Evolutionary conservation across 108 stramenopile species (phyloP), one percentile per base, ranked within the genome.

Genomic region (Nannochloropsis gaditana): DNA sequence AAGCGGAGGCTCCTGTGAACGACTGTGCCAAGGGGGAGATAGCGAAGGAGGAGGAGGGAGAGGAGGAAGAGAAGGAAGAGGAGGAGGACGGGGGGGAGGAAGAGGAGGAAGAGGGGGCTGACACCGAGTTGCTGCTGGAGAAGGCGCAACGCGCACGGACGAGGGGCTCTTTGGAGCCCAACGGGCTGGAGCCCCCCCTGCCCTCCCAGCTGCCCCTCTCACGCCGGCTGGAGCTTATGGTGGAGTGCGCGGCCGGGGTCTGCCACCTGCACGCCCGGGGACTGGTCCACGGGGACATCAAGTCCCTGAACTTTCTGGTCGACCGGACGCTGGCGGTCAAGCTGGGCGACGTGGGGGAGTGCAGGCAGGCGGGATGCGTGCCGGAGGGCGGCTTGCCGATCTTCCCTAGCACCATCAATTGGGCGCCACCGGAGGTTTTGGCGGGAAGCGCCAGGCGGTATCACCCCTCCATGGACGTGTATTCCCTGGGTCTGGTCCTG

Each of bases 331-430:
- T 73, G 3, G 15, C 59, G 19, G 59, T 73, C 59, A 73, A 73
- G n/a, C n/a, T 73, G n/a, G 59, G 59, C 15, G 59, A 73, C n/a
- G 59, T 73, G 2, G 59, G 59, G n/a, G 59, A 73, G n/a, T 73
- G 59, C 59, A 73, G 59, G 59, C 15, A n/a, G 59, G 59, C 59
- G n/a, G 59, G 59, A 73, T 15, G 19, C 3, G 59, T 73, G 59
- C 59, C 59, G n/a, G 59, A 6, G 59, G 59, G 59, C 6, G 59
- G 59, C n/a, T 15, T 15, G 8, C 59, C 59, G 15, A n/a, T 73
- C 59, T n/a, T 5, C n/a, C 59, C 59, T n/a, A 73, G 59, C 8
- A 73, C 59, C 59, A 73, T 73, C n/a, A 73, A 73, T 73, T 73
- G 59, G 59, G 59, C 59, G 15, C 59, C 59, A n/a, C 59, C 59